Conservation (phyloP, 805 yeast genomes). For the Metschnikowia kunwiensis region DNA sequence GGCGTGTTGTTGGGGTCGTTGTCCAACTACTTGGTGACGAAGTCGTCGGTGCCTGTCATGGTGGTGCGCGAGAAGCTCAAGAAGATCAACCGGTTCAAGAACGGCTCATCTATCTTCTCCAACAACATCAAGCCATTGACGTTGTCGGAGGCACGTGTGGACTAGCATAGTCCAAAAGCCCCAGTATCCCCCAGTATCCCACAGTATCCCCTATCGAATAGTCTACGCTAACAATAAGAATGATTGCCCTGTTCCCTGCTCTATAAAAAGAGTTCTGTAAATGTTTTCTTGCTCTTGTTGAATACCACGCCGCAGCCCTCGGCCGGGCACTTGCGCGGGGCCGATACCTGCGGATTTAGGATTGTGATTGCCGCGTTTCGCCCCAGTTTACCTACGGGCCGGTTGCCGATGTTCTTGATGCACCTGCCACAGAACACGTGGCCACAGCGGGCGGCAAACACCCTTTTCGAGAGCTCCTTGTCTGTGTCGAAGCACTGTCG, state of each 20-base stretch:
- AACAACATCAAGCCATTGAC: constrained; percentile 54
- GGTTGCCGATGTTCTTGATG: constrained; percentile 58
- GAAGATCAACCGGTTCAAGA: constrained; percentile 57
- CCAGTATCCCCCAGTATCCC: no score
- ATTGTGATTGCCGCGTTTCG: constrained; percentile 22
- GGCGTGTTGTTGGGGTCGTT: constrained; percentile 74
- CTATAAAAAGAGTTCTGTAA: constrained; percentile 49
- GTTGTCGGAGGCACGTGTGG: constrained; percentile 47
- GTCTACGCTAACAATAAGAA: no score
- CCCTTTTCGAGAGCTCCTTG: constrained; percentile 57
- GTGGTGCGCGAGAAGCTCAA: constrained; percentile 71
- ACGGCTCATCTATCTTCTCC: constrained; percentile 48
- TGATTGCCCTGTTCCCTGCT: no score
- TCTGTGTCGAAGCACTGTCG: constrained; percentile 52
- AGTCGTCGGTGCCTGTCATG: constrained; percentile 75
- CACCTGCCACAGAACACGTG: constrained; percentile 88
- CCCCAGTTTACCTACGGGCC: constrained; percentile 27
- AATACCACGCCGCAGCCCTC: constrained; percentile 44
- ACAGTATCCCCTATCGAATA: no score
- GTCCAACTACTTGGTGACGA: constrained; percentile 68
- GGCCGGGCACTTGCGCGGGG: constrained; percentile 61
- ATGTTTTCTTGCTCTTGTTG: constrained; percentile 43
- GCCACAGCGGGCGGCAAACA: constrained; percentile 69
- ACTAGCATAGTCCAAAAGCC: no score
- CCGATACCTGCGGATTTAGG: constrained; percentile 39